Evolutionary conservation across 208 protist genomes (phyloP).

Genomic region (Leishmania major): DNA sequence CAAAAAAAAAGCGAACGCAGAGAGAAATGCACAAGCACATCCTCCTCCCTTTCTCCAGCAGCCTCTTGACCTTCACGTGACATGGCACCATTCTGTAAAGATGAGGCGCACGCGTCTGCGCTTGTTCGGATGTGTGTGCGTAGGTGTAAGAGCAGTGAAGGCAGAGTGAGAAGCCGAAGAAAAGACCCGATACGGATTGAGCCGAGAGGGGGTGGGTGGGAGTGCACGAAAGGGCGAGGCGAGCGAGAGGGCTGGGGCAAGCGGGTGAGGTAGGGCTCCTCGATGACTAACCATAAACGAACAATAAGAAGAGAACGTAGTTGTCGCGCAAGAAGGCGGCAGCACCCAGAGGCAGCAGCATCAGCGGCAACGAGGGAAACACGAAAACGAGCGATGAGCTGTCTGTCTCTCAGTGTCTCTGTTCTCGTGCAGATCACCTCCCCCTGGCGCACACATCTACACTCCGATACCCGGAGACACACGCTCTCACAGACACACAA

Average conservation of each 20-base stretch:
- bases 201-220: background rate
- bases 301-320: too few relatives aligned
- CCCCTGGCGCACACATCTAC: too few relatives aligned
- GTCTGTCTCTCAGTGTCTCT: too few relatives aligned
- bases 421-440: too few relatives aligned
- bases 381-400: too few relatives aligned
- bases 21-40: background rate
- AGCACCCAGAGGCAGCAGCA: too few relatives aligned
- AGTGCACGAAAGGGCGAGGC: too few relatives aligned
- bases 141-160: background rate
- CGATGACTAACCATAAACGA: too few relatives aligned
- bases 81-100: background rate
- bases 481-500: background rate
- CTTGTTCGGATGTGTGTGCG: background rate
- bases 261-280: too few relatives aligned
- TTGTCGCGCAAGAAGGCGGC: too few relatives aligned
- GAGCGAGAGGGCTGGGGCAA: too few relatives aligned
- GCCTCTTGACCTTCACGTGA: background rate
- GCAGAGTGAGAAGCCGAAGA: background rate
- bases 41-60: background rate
- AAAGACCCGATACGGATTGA: background rate
- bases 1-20: background rate
- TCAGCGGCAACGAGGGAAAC: too few relatives aligned
- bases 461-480: background rate
- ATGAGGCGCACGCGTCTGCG: background rate